These are phyloP conservation scores for Geotrichum candidum DNA, from an alignment of 1,139 yeast species.

Conservation along the genomic window DNA sequence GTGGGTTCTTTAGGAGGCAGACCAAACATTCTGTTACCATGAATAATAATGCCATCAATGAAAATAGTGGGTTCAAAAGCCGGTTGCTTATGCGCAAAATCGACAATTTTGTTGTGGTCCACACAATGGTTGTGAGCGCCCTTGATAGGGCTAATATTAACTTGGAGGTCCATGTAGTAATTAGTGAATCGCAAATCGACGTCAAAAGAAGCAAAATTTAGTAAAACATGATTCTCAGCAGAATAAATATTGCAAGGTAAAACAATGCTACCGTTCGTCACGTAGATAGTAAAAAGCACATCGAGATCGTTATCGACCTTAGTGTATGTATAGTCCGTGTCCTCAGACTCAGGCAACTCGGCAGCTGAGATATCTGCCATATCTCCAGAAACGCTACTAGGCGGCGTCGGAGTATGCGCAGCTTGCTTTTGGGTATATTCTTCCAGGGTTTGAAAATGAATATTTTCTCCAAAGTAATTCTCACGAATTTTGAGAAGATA, in stretches of 20 bases:
- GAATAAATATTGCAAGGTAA: slow-evolving; percentile 72
- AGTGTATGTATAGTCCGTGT: slow-evolving; percentile 12
- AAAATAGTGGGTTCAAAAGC: slow-evolving; percentile 41
- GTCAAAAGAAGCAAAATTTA: slow-evolving; percentile 61
- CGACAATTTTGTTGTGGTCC: slow-evolving; percentile 25
- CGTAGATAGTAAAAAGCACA: slow-evolving; percentile 62
- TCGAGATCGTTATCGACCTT: slow-evolving; percentile 71
- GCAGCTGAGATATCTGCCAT: neutral
- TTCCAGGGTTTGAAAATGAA: slow-evolving; percentile 79
- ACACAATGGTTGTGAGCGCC: slow-evolving; percentile 26
- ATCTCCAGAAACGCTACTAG: neutral
- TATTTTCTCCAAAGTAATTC: slow-evolving; percentile 82
- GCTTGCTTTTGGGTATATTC: slow-evolving; percentile 50
- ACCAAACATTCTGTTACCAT: slow-evolving; percentile 90
- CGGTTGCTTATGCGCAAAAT: slow-evolving; percentile 21
- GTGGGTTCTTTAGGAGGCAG: slow-evolving; percentile 85
- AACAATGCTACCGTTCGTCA: slow-evolving; percentile 61
- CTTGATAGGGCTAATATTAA: slow-evolving; percentile 35
- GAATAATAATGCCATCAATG: slow-evolving; percentile 62
- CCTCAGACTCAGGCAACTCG: slow-evolving; percentile 3
- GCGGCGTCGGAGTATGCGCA: neutral
- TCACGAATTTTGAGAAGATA: slow-evolving; percentile 75
- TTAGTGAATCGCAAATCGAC: slow-evolving; percentile 82
- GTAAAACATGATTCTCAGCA: slow-evolving; percentile 53
- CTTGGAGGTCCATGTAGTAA: slow-evolving; percentile 69